Evolutionary conservation across 1,284 basidiomycete species (phyloP), one percentile per base, ranked within the genome.

Genomic region (Sanguinoderma infundibulare): DNA sequence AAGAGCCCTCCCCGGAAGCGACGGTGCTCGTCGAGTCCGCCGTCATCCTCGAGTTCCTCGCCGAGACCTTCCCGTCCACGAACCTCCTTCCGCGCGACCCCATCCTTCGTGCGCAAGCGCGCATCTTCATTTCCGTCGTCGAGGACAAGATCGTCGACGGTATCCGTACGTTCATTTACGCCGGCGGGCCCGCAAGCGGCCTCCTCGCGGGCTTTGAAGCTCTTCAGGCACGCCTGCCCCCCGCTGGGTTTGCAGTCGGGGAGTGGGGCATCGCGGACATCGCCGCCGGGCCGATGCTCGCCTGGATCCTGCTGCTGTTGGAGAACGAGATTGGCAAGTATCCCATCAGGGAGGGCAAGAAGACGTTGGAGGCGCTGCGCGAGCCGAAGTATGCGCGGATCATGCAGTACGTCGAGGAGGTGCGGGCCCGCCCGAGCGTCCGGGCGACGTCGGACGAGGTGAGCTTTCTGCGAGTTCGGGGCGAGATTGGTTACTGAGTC

Each of bases 381-480:
- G 57, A 59, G 15, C 66, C 69, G 2, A 71, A 72, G 57, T 75
- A 75, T 59, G 66, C 69, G 10, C 71, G 72, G 40, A 72, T 77
- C 55, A 39, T 64, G 22, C 63, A 66, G 51, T 80, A 79, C 55
- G 63, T 65, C 17, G 55, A 59, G 34, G 72, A 67, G 12, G 32
- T 78, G 17, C 62, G 72, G 53, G 71, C 67, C 28, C 72, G 76
- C 36, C 68, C 68, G 26, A 76, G 72, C 51, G 66, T 73, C 56
- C 65, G 70, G 57, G 61, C 64, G 12, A 76, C 72, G 0, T 78
- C 74, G 49, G 66, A 74, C 51, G 64, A 68, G 71, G 77, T 77
- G 53, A 24, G 38, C n/a, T n/a, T n/a, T n/a, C n/a, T n/a, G n/a
- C n/a, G n/a, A n/a, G n/a, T n/a, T 59, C 10, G 15, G 52, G 75